Evolutionary conservation across 2,329 filamentous ascomycete species (phyloP), one percentile per base, ranked within the genome.

Genomic region (Exophiala sp.): DNA sequence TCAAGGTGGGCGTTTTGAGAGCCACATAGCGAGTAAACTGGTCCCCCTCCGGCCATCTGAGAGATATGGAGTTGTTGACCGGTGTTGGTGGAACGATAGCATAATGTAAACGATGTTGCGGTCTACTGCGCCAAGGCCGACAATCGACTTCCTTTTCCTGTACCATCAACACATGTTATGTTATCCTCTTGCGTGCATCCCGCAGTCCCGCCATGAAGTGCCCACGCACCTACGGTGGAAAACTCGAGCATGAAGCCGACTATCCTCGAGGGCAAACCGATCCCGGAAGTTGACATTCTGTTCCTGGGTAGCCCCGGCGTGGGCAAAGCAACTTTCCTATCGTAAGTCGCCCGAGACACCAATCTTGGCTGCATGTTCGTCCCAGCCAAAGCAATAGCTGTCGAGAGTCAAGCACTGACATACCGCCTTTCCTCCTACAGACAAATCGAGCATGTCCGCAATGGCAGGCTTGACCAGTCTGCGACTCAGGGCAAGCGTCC

Each of bases 321-420:
- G 39, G 80, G 80, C 50, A 83, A 82, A 65, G 79, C 79, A 43
- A 80, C 77, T 8, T 82, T 83, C 55, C 65, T 83, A 54, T 54
- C 51, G 54, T 57, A 52, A 48, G 50, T 48, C 29, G 8, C 23
- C n/a, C 21, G 35, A 22, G 24, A 16, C 16, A 21, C 34, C 43
- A 46, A n/a, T n/a, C n/a, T n/a, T n/a, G n/a, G n/a, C n/a, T n/a
- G n/a, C n/a, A n/a, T n/a, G n/a, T n/a, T n/a, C n/a, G n/a, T n/a
- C n/a, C n/a, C n/a, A n/a, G n/a, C n/a, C n/a, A n/a, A n/a, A 46
- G 27, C 51, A 8, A 24, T 13, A 11, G 18, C 37, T 9, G 47
- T 22, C 16, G 23, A 2, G 11, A n/a, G 7, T 11, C 39, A 13
- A 8, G 58, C 59, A 35, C 53, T 56, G 13, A 22, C 19, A 10